Evolutionary conservation across 2,329 filamentous ascomycete species (phyloP).

Genomic region (Pseudonectria foliicola): DNA sequence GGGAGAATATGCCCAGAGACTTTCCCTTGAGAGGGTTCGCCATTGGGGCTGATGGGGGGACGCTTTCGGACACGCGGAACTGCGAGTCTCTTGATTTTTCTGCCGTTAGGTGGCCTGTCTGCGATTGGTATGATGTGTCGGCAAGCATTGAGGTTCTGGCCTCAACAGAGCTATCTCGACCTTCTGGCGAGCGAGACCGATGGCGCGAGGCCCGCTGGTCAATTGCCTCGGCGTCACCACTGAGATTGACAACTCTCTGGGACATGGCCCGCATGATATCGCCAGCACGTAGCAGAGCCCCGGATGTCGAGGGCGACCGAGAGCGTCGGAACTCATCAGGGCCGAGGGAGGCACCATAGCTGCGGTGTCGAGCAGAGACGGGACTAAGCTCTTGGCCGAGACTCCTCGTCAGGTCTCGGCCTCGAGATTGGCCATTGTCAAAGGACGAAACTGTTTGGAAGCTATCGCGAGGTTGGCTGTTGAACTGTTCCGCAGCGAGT

Average conservation of each 20-base stretch:
- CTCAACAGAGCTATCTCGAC: slow-evolving; percentile 20
- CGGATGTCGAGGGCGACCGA: slow-evolving; percentile 55
- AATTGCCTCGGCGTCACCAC: slow-evolving; percentile 79
- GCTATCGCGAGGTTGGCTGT: slow-evolving; percentile 42
- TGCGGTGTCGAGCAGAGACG: slow-evolving; percentile 45
- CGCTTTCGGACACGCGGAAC: slow-evolving; percentile 12
- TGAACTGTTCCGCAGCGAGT: slow-evolving; percentile 33
- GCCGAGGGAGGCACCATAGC: slow-evolving; percentile 49
- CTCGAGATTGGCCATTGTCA: slow-evolving; percentile 47
- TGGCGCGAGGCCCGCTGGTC: slow-evolving; percentile 61
- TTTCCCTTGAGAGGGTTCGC: slow-evolving; percentile 79
- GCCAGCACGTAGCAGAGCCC: slow-evolving; percentile 60
- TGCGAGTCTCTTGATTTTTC: slow-evolving; percentile 36
- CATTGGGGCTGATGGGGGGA: slow-evolving; percentile 8
- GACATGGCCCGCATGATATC: slow-evolving; percentile 83
- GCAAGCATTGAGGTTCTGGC: slow-evolving; percentile 28
- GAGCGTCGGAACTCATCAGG: slow-evolving; percentile 49
- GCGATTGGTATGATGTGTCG: slow-evolving; percentile 47
- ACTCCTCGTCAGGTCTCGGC: slow-evolving; percentile 48
- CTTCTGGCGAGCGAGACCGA: slow-evolving; percentile 51
- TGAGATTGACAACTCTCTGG: slow-evolving; percentile 94
- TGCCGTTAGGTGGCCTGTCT: slow-evolving; percentile 33
- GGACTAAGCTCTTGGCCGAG: slow-evolving; percentile 51
- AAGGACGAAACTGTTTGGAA: slow-evolving; percentile 50
- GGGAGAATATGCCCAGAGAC: slow-evolving; percentile 75